A percentile compares a stretch with the other conserved stretches of the same genome.
Conservation (phyloP, 345 rosid species). For the Camelina laxa region DNA sequence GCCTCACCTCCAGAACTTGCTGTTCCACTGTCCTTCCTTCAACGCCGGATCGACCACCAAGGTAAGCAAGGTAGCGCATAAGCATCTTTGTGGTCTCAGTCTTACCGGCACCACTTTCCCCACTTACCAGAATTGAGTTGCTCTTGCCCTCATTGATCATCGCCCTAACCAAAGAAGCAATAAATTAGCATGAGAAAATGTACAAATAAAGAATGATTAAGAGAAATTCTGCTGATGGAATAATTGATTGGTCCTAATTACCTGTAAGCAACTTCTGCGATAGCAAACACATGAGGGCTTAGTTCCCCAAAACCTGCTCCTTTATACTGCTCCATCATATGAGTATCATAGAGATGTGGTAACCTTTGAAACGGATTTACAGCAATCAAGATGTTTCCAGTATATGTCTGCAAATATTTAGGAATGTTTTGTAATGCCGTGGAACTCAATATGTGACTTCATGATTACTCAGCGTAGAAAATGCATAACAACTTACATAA, state of each 20-base stretch:
- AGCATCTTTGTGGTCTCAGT: slow-evolving; percentile 99
- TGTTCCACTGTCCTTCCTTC: slow-evolving; percentile 99
- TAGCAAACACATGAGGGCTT: slow-evolving; percentile 98
- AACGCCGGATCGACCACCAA: slow-evolving; percentile 98
- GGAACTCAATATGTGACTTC: neutral
- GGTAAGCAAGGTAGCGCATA: slow-evolving; percentile 97
- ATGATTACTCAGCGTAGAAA: slow-evolving; percentile 21
- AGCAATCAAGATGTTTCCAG: slow-evolving; percentile 97
- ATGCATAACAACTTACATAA: slow-evolving; percentile 63
- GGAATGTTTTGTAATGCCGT: slow-evolving; percentile 27
- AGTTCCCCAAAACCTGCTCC: slow-evolving; percentile 98
- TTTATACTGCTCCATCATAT: slow-evolving; percentile 99
- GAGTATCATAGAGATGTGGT: slow-evolving; percentile 97
- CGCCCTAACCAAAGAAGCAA: slow-evolving; percentile 60
- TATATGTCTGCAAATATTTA: slow-evolving; percentile 75
- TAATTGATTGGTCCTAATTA: slow-evolving; percentile 38
- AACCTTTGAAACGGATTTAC: slow-evolving; percentile 99
- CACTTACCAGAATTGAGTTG: slow-evolving; percentile 99
- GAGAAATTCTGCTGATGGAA: slow-evolving; percentile 7
- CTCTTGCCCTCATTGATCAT: slow-evolving; percentile 99
- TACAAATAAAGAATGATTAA: slow-evolving; percentile 21
- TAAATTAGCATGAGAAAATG: slow-evolving; percentile 41
- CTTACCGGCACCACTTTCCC: slow-evolving; percentile 99
- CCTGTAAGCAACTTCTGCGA: slow-evolving; percentile 99
- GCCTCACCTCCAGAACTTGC: slow-evolving; percentile 96